Evolutionary conservation across 768 basidiomycete genomes (phyloP).

Genomic region (Tylopilus sp.): DNA sequence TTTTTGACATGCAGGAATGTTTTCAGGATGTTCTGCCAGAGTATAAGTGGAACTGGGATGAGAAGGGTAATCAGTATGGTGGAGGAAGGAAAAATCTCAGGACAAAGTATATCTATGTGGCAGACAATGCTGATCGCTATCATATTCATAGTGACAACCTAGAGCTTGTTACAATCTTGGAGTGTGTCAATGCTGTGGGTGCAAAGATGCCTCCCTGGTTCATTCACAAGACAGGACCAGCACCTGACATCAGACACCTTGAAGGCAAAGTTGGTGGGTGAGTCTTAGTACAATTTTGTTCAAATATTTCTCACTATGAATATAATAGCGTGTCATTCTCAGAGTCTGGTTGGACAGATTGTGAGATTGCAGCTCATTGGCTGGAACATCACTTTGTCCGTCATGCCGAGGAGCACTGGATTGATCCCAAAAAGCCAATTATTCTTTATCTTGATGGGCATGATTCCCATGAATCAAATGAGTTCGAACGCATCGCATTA

Average conservation of each 20-base stretch:
- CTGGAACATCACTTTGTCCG: not conserved
- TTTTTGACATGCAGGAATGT: not conserved
- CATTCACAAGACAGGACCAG: not conserved
- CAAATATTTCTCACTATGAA: too few species aligned
- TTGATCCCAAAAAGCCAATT: not conserved
- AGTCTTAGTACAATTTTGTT: not conserved
- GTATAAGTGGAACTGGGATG: not conserved
- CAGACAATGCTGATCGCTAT: not conserved
- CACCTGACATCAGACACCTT: not conserved
- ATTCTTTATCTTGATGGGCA: not conserved
- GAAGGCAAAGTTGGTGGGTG: not conserved
- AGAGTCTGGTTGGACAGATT: not conserved
- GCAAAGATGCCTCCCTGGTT: not conserved
- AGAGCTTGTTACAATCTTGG: not conserved
- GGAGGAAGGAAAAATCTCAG: not conserved
- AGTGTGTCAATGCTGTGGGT: not conserved
- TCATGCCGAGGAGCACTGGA: not conserved
- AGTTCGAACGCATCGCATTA: not conserved
- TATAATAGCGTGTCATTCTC: too few species aligned
- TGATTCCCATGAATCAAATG: not conserved
- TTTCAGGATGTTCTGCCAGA: not conserved
- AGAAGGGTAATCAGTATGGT: not conserved
- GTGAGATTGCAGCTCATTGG: not conserved
- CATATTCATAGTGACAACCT: not conserved
- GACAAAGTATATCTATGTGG: not conserved